phyloP scores from a whole-genome alignment of 495 filamentous ascomycete genomes.

The Aspergillus heteromorphus region DNA sequence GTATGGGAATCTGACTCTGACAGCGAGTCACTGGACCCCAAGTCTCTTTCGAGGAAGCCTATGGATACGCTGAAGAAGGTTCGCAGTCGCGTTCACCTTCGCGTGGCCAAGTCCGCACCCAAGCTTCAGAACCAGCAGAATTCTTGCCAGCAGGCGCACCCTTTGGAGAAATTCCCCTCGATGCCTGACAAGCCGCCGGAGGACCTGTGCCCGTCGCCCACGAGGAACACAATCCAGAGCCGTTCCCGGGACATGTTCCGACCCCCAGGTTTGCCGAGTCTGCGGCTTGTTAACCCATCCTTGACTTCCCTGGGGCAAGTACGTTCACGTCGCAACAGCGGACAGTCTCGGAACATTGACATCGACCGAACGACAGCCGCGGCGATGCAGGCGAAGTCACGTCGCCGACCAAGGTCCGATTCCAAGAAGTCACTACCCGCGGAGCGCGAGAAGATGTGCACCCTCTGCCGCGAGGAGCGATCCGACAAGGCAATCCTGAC shows the following conservation, averaged over 20 bases:
- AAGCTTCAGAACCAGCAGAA: constrained; percentile 22
- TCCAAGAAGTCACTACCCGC: constrained; percentile 14
- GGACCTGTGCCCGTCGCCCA: constrained; percentile 2
- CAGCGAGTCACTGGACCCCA: constrained; percentile 32
- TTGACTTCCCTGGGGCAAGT: constrained; percentile 31
- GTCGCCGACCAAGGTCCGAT: constrained; percentile 33
- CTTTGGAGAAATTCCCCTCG: constrained; percentile 30
- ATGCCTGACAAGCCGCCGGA: constrained; percentile 23
- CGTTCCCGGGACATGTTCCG: constrained; percentile 29
- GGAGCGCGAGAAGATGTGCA: constrained; percentile 25
- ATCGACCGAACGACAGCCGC: constrained; percentile 37
- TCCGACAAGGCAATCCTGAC: constrained; percentile 21
- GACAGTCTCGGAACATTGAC: constrained; percentile 19
- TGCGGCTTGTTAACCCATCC: constrained; percentile 38
- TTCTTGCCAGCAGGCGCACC: constrained; percentile 9
- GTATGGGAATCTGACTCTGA: constrained; percentile 48
- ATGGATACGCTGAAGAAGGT: constrained; percentile 45
- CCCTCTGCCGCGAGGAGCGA: constrained; percentile 35
- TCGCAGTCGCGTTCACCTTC: constrained; percentile 42
- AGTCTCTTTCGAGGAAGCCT: constrained; percentile 35
- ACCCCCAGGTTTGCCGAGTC: constrained; percentile 25
- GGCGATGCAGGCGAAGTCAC: constrained; percentile 34
- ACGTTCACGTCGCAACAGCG: constrained; percentile 28
- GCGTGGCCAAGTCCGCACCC: constrained; percentile 40
- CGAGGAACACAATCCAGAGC: constrained; percentile 11